Conservation (phyloP, 176 grass and related monocot species). For the Neostapfia colusana region DNA sequence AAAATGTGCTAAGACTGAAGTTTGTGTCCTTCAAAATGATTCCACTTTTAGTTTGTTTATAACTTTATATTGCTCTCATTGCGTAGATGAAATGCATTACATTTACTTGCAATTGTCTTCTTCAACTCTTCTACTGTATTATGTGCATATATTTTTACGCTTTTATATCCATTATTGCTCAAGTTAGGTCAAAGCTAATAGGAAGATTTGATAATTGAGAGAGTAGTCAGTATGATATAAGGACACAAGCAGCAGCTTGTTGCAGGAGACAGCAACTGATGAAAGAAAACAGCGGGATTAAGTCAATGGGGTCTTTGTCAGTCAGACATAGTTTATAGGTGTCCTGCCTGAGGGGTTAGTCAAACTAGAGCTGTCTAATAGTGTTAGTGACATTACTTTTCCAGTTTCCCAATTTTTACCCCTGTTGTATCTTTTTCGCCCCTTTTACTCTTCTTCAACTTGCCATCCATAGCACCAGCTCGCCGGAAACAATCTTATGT, state of each 20-base stretch:
- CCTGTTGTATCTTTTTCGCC: too few species aligned
- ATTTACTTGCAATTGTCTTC: background rate
- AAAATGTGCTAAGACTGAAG: background rate
- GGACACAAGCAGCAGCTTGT: background rate
- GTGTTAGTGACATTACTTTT: background rate
- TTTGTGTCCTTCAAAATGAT: constrained; percentile 4
- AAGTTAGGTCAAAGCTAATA: background rate
- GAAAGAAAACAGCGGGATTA: background rate
- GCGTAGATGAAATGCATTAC: background rate
- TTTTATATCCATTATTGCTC: background rate
- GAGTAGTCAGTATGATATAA: background rate
- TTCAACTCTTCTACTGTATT: background rate
- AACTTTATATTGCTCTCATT: background rate
- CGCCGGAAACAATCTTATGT: background rate
- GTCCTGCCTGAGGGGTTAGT: background rate
- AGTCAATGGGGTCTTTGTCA: background rate
- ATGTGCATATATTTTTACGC: background rate
- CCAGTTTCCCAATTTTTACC: background rate
- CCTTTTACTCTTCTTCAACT: background rate
- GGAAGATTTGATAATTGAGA: background rate
- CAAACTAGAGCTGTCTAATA: background rate
- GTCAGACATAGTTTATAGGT: background rate
- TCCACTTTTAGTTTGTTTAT: background rate
- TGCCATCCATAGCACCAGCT: background rate
- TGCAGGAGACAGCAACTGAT: background rate